Evolutionary conservation across 169 alveolate genomes (phyloP).

Genomic region (Blepharisma undulans): DNA sequence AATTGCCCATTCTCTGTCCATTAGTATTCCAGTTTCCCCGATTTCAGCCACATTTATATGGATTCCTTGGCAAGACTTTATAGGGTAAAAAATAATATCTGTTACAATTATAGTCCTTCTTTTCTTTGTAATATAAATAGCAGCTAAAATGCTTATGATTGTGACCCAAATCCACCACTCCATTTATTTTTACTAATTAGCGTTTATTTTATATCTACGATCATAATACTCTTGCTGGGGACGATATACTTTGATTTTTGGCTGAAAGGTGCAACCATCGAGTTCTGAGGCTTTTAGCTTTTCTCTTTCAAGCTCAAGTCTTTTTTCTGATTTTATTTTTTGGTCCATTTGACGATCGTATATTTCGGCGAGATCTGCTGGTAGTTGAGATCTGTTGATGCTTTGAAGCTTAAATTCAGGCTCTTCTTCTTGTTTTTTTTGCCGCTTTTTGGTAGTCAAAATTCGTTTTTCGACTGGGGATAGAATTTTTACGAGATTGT

Average conservation of each 20-base stretch:
- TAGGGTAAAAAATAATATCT: conserved; percentile 22
- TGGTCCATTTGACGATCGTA: neutral
- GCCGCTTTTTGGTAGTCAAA: neutral
- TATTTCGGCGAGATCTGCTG: neutral
- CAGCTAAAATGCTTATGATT: neutral
- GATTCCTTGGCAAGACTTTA: conserved; percentile 36
- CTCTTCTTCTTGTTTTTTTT: neutral
- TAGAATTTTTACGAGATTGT: neutral
- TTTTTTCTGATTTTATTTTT: neutral
- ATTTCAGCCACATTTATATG: conserved; percentile 29
- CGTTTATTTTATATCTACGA: neutral
- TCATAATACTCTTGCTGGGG: neutral
- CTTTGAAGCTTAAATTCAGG: neutral
- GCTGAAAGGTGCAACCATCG: conserved; percentile 22
- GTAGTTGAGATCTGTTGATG: neutral
- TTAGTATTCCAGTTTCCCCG: neutral
- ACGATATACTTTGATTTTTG: neutral
- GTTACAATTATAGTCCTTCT: conserved; percentile 7
- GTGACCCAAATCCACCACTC: neutral
- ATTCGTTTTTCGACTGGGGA: conserved; percentile 12
- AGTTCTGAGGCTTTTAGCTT: neutral
- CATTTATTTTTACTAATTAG: neutral
- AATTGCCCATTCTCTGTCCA: conserved; percentile 17
- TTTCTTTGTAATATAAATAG: neutral
- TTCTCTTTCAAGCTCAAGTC: conserved; percentile 30